These are phyloP conservation scores for Nicotiana sylvestris DNA, from an alignment of 257 asterid genomes.

Conservation along the genomic window DNA sequence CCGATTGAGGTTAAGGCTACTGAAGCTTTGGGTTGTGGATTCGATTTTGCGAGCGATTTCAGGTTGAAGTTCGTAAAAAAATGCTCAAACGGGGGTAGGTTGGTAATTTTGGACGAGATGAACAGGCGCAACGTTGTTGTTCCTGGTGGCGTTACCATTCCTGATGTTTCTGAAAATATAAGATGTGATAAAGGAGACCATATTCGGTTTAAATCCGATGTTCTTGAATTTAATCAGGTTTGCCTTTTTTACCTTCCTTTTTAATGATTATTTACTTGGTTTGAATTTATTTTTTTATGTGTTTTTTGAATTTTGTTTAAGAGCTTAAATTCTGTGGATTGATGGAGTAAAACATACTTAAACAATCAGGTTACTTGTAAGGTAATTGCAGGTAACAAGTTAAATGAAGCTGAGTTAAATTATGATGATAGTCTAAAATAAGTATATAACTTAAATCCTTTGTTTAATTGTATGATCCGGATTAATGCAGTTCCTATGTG, in stretches of 20 bases:
- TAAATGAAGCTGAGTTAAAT: too few relatives aligned
- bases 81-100: conserved; percentile 53
- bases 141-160: conserved; percentile 69
- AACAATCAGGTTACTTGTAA: too few relatives aligned
- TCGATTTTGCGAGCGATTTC: conserved; percentile 97
- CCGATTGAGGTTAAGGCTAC: conserved; percentile 67
- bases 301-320: too few relatives aligned
- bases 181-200: conserved; percentile 90
- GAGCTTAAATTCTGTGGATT: too few relatives aligned
- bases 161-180: conserved; percentile 69
- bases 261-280: background rate
- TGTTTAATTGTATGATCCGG: background rate
- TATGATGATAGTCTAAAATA: too few relatives aligned
- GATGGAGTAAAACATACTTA: too few relatives aligned
- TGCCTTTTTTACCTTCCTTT: background rate
- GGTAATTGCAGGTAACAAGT: too few relatives aligned
- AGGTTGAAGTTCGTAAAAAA: conserved; percentile 78
- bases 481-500: background rate
- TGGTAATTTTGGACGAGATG: conserved; percentile 57
- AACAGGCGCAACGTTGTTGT: conserved; percentile 59
- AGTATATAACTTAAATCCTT: too few relatives aligned
- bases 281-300: background rate
- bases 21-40: conserved; percentile 88
- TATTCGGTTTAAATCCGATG: conserved; percentile 88
- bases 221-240: conserved; percentile 90